Base-by-base conservation (phyloP, 2,329 filamentous ascomycete genomes). In the Stemphylium beticola region DNA sequence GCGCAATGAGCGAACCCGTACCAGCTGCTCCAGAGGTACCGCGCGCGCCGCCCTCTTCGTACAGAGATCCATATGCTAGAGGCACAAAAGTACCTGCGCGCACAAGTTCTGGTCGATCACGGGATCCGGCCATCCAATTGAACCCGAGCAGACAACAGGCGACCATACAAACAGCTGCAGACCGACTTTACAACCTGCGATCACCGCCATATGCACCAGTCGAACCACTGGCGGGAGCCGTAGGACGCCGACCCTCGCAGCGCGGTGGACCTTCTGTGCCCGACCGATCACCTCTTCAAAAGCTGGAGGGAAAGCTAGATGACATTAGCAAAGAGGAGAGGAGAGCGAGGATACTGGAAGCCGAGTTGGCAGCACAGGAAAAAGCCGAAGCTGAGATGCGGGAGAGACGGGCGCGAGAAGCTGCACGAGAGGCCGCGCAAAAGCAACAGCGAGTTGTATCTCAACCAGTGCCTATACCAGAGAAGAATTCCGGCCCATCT, bases 241-340 rank as follows among this genome's bases (percentile, higher is more conserved):
- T 68, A 14, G 69, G 72, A 29, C 61, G 65, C 34, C 62, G 62
- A 20, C 52, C 51, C 38, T 63, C 64, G 11, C 62, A 66, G 53
- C 71, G 69, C 32, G 66, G 69, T 29, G 66, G 59, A 68, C 80
- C 82, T 50, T 85, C 90, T 77, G 90, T 93, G 68, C 83, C 88
- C 53, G 89, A 96, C 73, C 87, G 90, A 67, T 98, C 93, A 60
- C 95, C 96, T 47, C 83, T 99, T 47, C 93, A 99, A 76, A 95
- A 89, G 79, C 85, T 99, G 64, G 93, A 99, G 79, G 86, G 91
- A 69, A 95, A 91, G 67, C 83, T 98, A 69, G 90, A 89, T 75
- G 92, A 90, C 77, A 93, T 97, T 75, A 96, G 90, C 74, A 98
- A 97, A 75, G 93, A 97, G 77, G 93, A 97, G 76, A 96, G 96